A percentile compares a stretch with the other conserved stretches of the same genome.
Evolutionary conservation across 2,329 filamentous ascomycete genomes (phyloP).

Genomic region (Botrytis fragariae): DNA sequence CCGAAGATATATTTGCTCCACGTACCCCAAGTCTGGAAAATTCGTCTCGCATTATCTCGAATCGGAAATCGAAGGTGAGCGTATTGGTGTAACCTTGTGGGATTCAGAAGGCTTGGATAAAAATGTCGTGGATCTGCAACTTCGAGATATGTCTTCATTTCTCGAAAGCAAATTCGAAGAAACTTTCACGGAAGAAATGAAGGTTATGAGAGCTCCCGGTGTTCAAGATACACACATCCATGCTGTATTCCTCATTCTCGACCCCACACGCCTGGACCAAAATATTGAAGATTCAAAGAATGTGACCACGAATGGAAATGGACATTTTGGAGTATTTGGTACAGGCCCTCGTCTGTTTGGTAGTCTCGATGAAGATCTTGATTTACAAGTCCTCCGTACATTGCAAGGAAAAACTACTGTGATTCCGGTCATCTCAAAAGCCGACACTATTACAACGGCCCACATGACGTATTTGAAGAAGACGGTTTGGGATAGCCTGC

Average conservation of each 20-base stretch:
- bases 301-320: constrained; percentile 46
- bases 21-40: constrained; percentile 48
- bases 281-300: constrained; percentile 69
- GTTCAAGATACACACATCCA: constrained; percentile 97
- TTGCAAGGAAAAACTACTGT: constrained; percentile 93
- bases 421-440: constrained; percentile 93
- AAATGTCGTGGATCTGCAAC: constrained; percentile 89
- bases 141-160: constrained; percentile 87
- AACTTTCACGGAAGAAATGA: constrained; percentile 95
- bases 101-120: constrained; percentile 95
- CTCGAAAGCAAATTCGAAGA: constrained; percentile 98
- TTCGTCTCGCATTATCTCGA: constrained; percentile 90
- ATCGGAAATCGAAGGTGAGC: constrained; percentile 89
- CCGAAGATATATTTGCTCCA: constrained; percentile 54
- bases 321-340: constrained; percentile 49
- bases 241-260: constrained; percentile 87
- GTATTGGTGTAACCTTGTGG: constrained; percentile 91
- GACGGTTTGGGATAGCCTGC: constrained; percentile 83
- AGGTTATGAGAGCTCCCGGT: constrained; percentile 88
- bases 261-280: constrained; percentile 79
- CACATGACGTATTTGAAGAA: constrained; percentile 94
- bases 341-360: constrained; percentile 52
- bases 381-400: constrained; percentile 83
- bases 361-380: constrained; percentile 81
- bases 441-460: constrained; percentile 90